Base-by-base conservation (phyloP, 495 filamentous ascomycete genomes). In the Podospora anserina region DNA sequence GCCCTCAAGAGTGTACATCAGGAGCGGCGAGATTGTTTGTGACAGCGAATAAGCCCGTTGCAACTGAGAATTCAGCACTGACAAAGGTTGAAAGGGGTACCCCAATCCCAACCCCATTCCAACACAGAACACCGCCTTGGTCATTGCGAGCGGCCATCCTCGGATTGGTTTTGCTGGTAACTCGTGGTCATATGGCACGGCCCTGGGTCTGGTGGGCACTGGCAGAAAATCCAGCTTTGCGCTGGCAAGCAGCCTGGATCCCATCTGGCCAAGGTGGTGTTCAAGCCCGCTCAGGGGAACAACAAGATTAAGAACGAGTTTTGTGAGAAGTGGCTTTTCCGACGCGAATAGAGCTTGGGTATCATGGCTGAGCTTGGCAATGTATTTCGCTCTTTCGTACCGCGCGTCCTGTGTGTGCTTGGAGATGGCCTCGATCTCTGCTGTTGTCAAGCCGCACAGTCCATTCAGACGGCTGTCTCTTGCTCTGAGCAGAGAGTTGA, bases 401-500 rank as follows among this genome's bases (percentile, higher is more conserved):
- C 70, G 70, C 19, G 67, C 59, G n/a, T 64, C 30, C 56, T 72
- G 67, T 5, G 69, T 64, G 28, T 61, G 30, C 54, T 34, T 44
- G 49, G 63, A 65, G 53, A 68, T 65, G n/a, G 49, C 26, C 4
- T 61, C 26, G 34, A 72, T 66, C 27, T 69, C 66, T 19, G 27
- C 30, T 9, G 30, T 26, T 16, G 44, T 66, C 4, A 67, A 56
- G 26, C 64, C 64, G 26, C 62, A 34, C 4, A 72, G 55, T 9
- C 60, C 61, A n/a, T 56, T 28, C 19, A 16, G 66, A 19, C 65
- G 69, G 13, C 34, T 64, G 19, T 64, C 32, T 23, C 61, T 26
- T 13, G 61, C 32, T 27, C 64, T 66, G 2, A 69, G 4, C n/a
- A 72, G 63, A 15, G 34, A 57, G 61, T 82, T 78, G 2, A 76